Conservation (phyloP, 257 asterid genomes). For the Voacanga thouarsii region DNA sequence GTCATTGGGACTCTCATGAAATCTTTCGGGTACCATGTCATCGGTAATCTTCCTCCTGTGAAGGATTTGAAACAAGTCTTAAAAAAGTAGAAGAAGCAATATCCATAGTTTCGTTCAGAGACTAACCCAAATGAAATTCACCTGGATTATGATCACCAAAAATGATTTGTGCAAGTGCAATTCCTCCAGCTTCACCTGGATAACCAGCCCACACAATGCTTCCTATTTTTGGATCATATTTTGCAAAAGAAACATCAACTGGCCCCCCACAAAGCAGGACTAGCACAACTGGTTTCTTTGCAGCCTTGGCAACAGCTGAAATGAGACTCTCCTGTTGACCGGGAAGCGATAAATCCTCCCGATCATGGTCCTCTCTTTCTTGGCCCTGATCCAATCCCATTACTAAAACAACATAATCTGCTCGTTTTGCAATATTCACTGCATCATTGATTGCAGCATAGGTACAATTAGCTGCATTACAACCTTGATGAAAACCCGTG, state of each 20-base stretch:
- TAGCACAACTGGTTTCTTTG: constrained; percentile 64
- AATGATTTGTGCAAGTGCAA: constrained; percentile 60
- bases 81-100: background rate
- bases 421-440: constrained; percentile 37
- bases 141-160: constrained; percentile 88
- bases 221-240: constrained; percentile 49
- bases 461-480: constrained; percentile 48
- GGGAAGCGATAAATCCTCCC: constrained; percentile 58
- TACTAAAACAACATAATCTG: constrained; percentile 65
- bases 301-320: constrained; percentile 51
- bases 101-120: too few species aligned
- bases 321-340: constrained; percentile 67
- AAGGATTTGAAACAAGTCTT: background rate
- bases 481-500: constrained; percentile 41
- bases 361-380: constrained; percentile 61
- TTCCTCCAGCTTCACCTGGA: constrained; percentile 93
- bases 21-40: constrained; percentile 81
- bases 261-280: constrained; percentile 77
- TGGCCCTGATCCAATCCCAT: constrained; percentile 75
- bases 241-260: constrained; percentile 65
- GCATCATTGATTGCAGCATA: constrained; percentile 43
- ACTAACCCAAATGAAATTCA: constrained; percentile 10
- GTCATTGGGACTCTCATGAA: constrained; percentile 69
- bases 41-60: constrained; percentile 74
- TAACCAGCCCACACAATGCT: constrained; percentile 86